These are phyloP conservation scores for Aspergillus avenaceus DNA, from an alignment of 495 filamentous ascomycete species.

Conservation along the genomic window DNA sequence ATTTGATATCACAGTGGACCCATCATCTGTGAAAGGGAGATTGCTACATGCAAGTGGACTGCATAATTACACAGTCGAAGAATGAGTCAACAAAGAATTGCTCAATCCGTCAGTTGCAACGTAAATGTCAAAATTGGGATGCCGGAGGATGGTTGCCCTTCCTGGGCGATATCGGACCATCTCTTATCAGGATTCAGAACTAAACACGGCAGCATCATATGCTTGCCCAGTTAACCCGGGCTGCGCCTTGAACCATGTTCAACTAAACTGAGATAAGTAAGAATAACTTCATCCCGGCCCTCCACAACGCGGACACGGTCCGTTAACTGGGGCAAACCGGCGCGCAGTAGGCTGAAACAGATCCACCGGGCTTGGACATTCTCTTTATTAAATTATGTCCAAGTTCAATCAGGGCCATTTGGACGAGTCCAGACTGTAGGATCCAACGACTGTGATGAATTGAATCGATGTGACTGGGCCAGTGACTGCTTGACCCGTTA, in stretches of 20 bases:
- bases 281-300: not conserved
- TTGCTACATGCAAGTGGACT: not conserved
- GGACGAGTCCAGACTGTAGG: not conserved
- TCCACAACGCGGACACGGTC: constrained; percentile 3
- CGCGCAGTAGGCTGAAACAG: not conserved
- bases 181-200: not conserved
- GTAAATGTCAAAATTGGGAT: not conserved
- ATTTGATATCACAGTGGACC: not conserved
- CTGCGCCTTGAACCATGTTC: not conserved
- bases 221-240: not conserved
- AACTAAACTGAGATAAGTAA: not conserved
- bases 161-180: not conserved
- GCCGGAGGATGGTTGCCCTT: not conserved
- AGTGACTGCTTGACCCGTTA: too few relatives aligned
- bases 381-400: not conserved
- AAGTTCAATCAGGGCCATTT: not conserved
- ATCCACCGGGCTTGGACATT: not conserved
- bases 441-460: too few relatives aligned
- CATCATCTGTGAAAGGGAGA: not conserved
- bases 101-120: not conserved
- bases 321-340: constrained; percentile 1
- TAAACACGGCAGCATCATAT: not conserved
- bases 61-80: not conserved
- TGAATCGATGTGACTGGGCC: not conserved
- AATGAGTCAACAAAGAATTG: not conserved